Base-by-base conservation (phyloP, 306 rosid genomes). In the Trifolium dubium region DNA sequence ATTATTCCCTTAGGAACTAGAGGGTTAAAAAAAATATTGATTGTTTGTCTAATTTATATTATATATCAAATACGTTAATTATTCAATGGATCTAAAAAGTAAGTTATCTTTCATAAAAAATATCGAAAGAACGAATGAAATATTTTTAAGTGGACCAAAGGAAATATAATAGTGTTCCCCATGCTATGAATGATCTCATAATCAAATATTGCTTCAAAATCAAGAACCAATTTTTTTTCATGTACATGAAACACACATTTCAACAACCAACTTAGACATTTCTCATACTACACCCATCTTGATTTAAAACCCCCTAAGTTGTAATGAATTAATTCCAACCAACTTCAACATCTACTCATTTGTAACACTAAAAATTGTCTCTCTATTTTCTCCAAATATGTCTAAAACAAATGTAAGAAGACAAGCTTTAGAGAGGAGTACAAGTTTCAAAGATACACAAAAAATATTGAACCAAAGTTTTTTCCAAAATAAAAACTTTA, bases 391-490 rank as follows among this genome's bases (percentile, higher is more conserved):
- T 7, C 50, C 58, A 87, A n/a, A n/a, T 8, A 87, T 89, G 95
- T 89, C 88, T 47, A 88, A 79, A 80, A 73, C 86, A 62, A 90
- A 83, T 78, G 83, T 79, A 13, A 86, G 88, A 84, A 94, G 79
- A 63, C 81, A 87, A 46, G 80, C 67, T 77, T 49, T 89, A 46
- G 92, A 90, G 81, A 86, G 67, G 75, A 83, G 80, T 83, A 83
- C 66, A 53, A 75, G 82, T 77, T 76, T 74, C 53, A 86, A 85
- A 73, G 88, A 88, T 60, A 82, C 83, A 76, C 89, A 88, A 77
- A 87, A 83, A 70, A 63, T 51, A 54, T 50, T 76, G 71, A 80
- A 68, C 86, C 85, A 86, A 19, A 77, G 61, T 32, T 74, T 86
- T 18, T 76, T 89, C 32, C 87, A 89, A 18, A 60, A 60, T 60